A percentile compares a stretch with the other conserved stretches of the same genome.
Evolutionary conservation across 371 early-diverging fungal species (phyloP).

Genomic region (Synchytrium microbalum): DNA sequence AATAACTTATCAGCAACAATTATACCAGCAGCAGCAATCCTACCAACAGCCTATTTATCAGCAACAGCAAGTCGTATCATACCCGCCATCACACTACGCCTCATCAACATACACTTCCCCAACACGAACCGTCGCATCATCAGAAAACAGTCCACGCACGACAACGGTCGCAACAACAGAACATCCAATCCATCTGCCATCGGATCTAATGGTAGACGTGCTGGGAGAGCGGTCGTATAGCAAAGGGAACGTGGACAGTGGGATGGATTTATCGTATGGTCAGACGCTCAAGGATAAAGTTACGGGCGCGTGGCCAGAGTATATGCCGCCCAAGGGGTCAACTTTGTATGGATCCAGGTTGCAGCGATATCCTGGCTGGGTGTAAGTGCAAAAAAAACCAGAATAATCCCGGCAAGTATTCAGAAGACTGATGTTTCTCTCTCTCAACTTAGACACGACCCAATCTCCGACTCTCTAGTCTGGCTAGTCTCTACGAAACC

Average conservation of each 20-base stretch:
- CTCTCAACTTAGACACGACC: background rate
- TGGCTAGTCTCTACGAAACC: background rate
- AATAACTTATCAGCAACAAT: no score
- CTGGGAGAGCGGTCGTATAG: background rate
- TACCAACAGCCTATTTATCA: no score
- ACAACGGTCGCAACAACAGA: background rate
- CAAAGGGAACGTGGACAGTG: background rate
- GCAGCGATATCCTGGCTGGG: background rate
- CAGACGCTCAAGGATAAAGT: background rate
- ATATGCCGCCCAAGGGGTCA: background rate
- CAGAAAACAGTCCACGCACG: no score
- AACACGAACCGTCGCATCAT: no score
- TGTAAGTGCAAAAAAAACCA: background rate
- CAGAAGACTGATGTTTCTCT: background rate
- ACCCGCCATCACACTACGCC: no score
- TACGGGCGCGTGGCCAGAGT: background rate
- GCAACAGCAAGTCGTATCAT: no score
- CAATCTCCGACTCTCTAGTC: background rate
- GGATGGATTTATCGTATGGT: background rate
- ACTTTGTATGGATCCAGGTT: background rate
- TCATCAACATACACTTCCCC: no score
- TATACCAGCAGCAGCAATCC: no score
- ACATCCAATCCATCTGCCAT: background rate
- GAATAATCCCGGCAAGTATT: background rate
- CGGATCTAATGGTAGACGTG: background rate